Evolutionary conservation across 768 basidiomycete species (phyloP).

Genomic region (Lanmaoa rubissima): DNA sequence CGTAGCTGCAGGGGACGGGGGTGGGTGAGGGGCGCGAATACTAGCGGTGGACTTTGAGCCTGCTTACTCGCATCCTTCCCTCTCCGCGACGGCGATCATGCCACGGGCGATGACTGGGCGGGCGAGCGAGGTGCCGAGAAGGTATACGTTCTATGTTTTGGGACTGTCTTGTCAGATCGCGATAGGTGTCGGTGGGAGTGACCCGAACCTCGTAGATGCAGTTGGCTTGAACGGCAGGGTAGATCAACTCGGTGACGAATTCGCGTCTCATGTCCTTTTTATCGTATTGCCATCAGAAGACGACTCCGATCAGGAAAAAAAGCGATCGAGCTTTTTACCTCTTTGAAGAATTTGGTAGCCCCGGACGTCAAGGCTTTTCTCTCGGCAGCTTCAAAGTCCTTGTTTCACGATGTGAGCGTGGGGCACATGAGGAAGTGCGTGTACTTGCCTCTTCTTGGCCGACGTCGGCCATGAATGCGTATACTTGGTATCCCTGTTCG

Average conservation of each 20-base stretch:
- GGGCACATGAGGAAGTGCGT: not conserved
- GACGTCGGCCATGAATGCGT: constrained; percentile 96
- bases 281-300: not conserved
- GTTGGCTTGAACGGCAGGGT: constrained; percentile 97
- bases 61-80: constrained; percentile 92
- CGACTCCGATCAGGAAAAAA: not conserved
- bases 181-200: not conserved
- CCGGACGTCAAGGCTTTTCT: constrained; percentile 88
- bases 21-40: not conserved
- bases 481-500: constrained; percentile 96
- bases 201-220: constrained; percentile 89
- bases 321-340: constrained; percentile 45
- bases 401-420: constrained; percentile 30
- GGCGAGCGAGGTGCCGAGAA: constrained; percentile 95
- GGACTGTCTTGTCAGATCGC: not conserved
- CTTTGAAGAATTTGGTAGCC: constrained; percentile 94
- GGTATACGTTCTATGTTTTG: constrained; percentile 79
- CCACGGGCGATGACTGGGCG: constrained; percentile 98
- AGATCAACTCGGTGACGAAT: constrained; percentile 94
- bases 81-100: constrained; percentile 92
- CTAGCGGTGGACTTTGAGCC: not conserved
- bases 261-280: constrained; percentile 89
- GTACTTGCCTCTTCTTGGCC: constrained; percentile 79
- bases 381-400: constrained; percentile 90
- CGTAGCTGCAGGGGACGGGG: constrained; percentile 55